These are phyloP conservation scores for Cyclostephanos tholiformis DNA, from an alignment of 108 stramenopile species.

Conservation along the genomic window DNA sequence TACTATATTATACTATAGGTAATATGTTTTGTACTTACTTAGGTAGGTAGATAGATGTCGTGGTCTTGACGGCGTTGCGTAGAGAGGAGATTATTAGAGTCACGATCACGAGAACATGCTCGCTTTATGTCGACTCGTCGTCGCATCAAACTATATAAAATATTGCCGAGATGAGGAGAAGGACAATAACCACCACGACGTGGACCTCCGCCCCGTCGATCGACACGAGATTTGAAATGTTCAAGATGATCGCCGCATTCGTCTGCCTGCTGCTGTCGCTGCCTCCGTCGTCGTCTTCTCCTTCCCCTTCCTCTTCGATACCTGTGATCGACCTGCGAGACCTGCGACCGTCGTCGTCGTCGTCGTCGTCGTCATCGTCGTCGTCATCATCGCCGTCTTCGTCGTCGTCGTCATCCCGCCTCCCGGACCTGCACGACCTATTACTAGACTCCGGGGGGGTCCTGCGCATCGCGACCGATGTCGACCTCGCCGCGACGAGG, in stretches of 20 bases:
- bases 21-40: too few species aligned
- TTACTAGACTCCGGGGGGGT: constrained; percentile 14
- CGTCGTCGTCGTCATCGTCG: too few species aligned
- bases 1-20: too few species aligned
- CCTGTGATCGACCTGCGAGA: not conserved
- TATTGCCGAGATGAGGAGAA: not conserved
- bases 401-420: too few species aligned
- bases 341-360: not conserved
- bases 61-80: too few species aligned
- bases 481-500: not conserved
- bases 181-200: not conserved
- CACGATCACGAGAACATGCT: too few species aligned
- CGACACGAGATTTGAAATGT: too few species aligned
- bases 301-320: not conserved
- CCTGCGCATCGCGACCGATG: constrained; percentile 8
- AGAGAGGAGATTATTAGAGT: too few species aligned
- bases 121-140: too few species aligned
- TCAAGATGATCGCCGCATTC: not conserved
- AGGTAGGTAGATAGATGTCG: too few species aligned
- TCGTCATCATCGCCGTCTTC: too few species aligned
- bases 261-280: not conserved
- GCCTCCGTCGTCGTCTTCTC: not conserved
- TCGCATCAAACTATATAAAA: too few species aligned
- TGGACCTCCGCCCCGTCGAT: not conserved
- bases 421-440: constrained; percentile 1